phyloP scores from a whole-genome alignment of 1,284 basidiomycete species.

The Agaricales sp. region DNA sequence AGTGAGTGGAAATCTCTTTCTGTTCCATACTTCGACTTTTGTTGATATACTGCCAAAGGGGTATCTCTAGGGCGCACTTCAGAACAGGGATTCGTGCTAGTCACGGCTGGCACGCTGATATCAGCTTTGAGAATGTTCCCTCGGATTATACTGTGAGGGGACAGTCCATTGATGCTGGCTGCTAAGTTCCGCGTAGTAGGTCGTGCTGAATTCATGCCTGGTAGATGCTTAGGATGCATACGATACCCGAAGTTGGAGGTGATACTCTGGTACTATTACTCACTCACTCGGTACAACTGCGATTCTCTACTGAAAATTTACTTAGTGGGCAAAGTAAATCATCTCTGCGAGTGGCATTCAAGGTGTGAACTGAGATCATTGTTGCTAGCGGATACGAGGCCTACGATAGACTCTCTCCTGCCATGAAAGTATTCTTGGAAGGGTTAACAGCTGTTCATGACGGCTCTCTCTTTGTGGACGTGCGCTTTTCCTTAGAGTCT shows the following conservation, averaged over 20 bases:
- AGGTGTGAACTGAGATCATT: too few relatives aligned
- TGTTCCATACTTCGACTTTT: constrained; percentile 1
- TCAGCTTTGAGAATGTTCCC: constrained; percentile 62
- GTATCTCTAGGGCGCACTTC: constrained; percentile 27
- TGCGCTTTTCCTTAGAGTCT: constrained; percentile 9
- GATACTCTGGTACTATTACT: constrained; percentile 41
- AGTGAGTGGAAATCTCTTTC: constrained; percentile 15
- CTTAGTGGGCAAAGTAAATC: too few relatives aligned
- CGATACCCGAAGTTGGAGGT: constrained; percentile 40
- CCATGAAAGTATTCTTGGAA: constrained; percentile 46
- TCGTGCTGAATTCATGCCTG: too few relatives aligned
- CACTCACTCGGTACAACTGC: too few relatives aligned
- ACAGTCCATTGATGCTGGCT: too few relatives aligned
- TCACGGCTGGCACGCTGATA: constrained; percentile 49
- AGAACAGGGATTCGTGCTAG: constrained; percentile 22
- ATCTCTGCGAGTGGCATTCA: too few relatives aligned
- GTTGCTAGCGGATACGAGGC: constrained; percentile 43
- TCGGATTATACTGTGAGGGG: constrained; percentile 49
- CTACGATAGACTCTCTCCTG: constrained; percentile 52
- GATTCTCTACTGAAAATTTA: too few relatives aligned
- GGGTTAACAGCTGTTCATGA: constrained; percentile 49
- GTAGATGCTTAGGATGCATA: constrained; percentile 47
- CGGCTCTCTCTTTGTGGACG: constrained; percentile 40
- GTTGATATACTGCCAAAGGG: constrained; percentile 22
- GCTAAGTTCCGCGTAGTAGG: too few relatives aligned